Evolutionary conservation across 2,329 filamentous ascomycete species (phyloP), one percentile per base, ranked within the genome.

Genomic region (Polytolypa hystricis): DNA sequence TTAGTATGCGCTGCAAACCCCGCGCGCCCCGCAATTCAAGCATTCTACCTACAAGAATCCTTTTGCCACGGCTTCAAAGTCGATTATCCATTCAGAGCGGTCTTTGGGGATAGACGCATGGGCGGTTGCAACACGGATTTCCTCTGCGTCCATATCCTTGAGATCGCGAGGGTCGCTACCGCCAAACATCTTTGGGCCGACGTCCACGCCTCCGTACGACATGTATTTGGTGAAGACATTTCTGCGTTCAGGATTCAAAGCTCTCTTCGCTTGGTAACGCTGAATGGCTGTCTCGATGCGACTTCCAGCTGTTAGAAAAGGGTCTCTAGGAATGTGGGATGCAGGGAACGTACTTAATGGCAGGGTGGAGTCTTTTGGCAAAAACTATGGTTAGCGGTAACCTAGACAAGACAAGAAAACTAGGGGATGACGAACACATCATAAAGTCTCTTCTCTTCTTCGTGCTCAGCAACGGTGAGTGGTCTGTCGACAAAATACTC

Each of bases 281-380:
- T 86, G 78, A 37, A 96, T 81, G 31, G 84, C 91, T 17, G 79
- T 73, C 52, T 95, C 80, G 27, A 96, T 84, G 31, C 91, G 84
- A 38, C 81, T 82, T 41, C 4, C n/a, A n/a, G n/a, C n/a, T n/a
- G n/a, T n/a, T n/a, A n/a, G n/a, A n/a, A n/a, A n/a, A n/a, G n/a
- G n/a, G n/a, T n/a, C n/a, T n/a, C n/a, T n/a, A n/a, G n/a, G n/a
- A n/a, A n/a, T n/a, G n/a, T n/a, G n/a, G n/a, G n/a, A n/a, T n/a
- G n/a, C n/a, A n/a, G n/a, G 19, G 14, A 35, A 44, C 63, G 59
- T 65, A 81, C 79, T 75, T 69, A 23, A 67, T 53, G 45, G 82
- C 78, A 1, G 71, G 57, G 6, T 69, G 56, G 3, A 62, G 52
- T 6, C 72, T 77, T 26, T 9, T 20, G 19, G 4, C 29, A 6